Evolutionary conservation across 2,329 filamentous ascomycete genomes (phyloP).

Genomic region (Penicillium sp.): DNA sequence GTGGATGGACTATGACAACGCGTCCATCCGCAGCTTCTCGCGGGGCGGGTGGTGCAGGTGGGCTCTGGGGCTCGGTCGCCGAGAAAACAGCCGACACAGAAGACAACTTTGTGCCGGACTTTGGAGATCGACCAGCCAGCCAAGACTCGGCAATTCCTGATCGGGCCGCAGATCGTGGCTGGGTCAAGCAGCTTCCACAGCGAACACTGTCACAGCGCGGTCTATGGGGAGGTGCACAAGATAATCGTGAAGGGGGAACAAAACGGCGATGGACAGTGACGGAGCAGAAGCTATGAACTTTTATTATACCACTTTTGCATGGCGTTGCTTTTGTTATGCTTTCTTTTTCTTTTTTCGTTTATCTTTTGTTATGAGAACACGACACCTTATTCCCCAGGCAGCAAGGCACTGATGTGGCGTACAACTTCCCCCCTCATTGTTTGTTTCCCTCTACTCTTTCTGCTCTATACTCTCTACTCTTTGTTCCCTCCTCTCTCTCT

Average conservation of each 20-base stretch:
- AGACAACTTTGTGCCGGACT: conserved; percentile 42
- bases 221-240: conserved; percentile 40
- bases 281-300: conserved; percentile 30
- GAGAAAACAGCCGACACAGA: conserved; percentile 23
- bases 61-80: conserved; percentile 40
- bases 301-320: conserved; percentile 24
- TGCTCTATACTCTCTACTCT: conserved; percentile 2
- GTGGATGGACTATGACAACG: conserved; percentile 24
- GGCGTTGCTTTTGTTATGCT: conserved; percentile 10
- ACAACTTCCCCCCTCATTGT: conserved; percentile 15
- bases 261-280: conserved; percentile 44
- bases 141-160: conserved; percentile 14
- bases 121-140: conserved; percentile 30
- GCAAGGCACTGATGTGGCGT: conserved; percentile 4
- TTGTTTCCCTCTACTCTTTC: conserved; percentile 4
- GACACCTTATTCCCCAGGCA: conserved; percentile 11
- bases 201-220: conserved; percentile 36
- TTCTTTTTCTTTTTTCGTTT: neutral
- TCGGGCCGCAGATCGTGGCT: conserved; percentile 7
- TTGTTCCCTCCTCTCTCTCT: neutral
- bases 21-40: conserved; percentile 27
- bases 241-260: conserved; percentile 29
- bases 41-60: conserved; percentile 25
- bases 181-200: conserved; percentile 29
- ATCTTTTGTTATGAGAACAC: neutral